These are phyloP conservation scores for Botrytis pseudocinerea DNA, from an alignment of 2,329 filamentous ascomycete species.

Conservation along the genomic window DNA sequence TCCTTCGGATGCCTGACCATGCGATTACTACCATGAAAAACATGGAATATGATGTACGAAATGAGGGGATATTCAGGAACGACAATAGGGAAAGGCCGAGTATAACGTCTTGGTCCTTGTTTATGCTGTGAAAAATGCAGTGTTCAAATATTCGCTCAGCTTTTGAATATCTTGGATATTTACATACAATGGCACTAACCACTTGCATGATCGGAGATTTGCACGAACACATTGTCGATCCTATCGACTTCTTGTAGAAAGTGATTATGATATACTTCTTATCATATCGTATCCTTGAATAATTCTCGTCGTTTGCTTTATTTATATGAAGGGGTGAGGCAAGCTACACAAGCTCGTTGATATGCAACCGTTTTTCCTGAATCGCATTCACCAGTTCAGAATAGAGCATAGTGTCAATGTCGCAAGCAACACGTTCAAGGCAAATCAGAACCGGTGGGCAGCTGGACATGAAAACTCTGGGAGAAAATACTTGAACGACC, in stretches of 20 bases:
- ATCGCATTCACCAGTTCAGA: not conserved
- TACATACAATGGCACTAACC: not conserved
- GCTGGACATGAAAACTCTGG: conserved; percentile 9
- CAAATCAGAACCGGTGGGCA: not conserved
- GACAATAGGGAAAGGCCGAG: conserved; percentile 11
- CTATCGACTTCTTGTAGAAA: not conserved
- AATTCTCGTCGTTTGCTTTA: conserved; percentile 10
- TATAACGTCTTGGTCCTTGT: not conserved
- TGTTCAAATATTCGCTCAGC: conserved; percentile 19
- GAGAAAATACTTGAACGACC: conserved; percentile 1
- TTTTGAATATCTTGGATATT: not conserved
- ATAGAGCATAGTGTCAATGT: not conserved
- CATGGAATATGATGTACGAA: conserved; percentile 19
- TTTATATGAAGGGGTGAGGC: not conserved
- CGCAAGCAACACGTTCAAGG: not conserved
- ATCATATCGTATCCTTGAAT: not conserved
- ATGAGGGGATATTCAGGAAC: conserved; percentile 11
- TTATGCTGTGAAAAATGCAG: conserved; percentile 23
- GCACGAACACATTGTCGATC: not conserved
- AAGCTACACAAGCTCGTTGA: conserved; percentile 4
- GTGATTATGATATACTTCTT: not conserved
- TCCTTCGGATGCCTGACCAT: conserved; percentile 13
- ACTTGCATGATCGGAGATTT: conserved; percentile 3
- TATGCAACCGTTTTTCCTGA: not conserved
- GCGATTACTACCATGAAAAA: conserved; percentile 16